Conservation (phyloP, 768 basidiomycete genomes). For the Tephrocybe sp. region DNA sequence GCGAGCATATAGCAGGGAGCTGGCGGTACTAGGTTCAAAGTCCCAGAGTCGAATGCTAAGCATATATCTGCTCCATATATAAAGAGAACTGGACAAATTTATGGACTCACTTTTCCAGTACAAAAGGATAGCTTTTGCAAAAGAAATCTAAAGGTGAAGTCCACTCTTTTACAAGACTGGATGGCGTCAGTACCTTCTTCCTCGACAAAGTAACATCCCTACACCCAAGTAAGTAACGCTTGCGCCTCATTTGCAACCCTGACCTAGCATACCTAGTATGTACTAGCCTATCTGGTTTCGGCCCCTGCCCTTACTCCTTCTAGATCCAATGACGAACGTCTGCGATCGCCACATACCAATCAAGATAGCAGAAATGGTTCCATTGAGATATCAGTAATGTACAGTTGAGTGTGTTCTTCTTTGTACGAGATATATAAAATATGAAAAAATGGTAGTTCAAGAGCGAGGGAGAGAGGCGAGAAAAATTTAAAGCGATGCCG, state of each 20-base stretch:
- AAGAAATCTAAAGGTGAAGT: not conserved
- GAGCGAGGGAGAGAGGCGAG: not conserved
- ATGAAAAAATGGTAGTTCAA: not conserved
- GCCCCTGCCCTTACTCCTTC: not conserved
- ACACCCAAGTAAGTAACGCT: not conserved
- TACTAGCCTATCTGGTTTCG: not conserved
- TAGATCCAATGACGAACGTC: not conserved
- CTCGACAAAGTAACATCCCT: slow-evolving; percentile 5
- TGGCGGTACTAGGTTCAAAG: too few species aligned
- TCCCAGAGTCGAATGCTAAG: too few species aligned
- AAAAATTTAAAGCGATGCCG: not conserved
- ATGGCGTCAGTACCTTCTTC: not conserved
- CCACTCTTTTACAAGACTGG: not conserved
- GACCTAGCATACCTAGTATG: not conserved
- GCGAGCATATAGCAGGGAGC: too few species aligned
- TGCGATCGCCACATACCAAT: not conserved
- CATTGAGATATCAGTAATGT: slow-evolving; percentile 5
- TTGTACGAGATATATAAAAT: slow-evolving; percentile 1
- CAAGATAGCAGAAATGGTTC: not conserved
- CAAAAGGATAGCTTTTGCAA: too few species aligned
- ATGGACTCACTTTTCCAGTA: too few species aligned
- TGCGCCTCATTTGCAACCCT: not conserved
- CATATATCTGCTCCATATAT: too few species aligned
- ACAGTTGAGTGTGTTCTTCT: slow-evolving; percentile 9
- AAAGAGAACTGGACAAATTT: too few species aligned